These are phyloP conservation scores for Globisporangium takayamanum DNA, from an alignment of 352 stramenopile species.

Conservation along the genomic window DNA sequence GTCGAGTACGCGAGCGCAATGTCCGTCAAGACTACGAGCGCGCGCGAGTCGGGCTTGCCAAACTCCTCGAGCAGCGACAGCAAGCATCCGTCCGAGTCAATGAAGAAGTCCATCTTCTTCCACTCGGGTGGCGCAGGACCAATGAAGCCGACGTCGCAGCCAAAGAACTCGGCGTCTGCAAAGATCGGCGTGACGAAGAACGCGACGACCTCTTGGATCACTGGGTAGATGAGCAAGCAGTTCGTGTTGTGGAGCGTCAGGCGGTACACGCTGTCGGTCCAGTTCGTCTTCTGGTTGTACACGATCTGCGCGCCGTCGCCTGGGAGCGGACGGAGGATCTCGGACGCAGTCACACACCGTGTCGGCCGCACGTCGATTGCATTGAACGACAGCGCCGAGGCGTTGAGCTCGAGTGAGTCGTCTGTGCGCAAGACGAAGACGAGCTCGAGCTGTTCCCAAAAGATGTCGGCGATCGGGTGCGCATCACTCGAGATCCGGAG, in stretches of 20 bases:
- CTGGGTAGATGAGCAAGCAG: slow-evolving; percentile 66
- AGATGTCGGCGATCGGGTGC: slow-evolving; percentile 57
- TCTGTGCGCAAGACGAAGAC: slow-evolving; percentile 74
- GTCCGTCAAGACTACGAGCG: slow-evolving; percentile 70
- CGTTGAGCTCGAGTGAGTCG: slow-evolving; percentile 68
- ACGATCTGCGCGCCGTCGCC: slow-evolving; percentile 71
- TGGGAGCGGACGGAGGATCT: slow-evolving; percentile 64
- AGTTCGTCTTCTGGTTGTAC: slow-evolving; percentile 73
- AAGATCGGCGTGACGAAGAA: slow-evolving; percentile 70
- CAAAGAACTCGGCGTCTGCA: slow-evolving; percentile 29
- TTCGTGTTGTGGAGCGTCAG: slow-evolving; percentile 74
- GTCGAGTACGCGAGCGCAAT: slow-evolving; percentile 55
- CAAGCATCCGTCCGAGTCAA: slow-evolving; percentile 62
- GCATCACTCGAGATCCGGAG: slow-evolving; percentile 60
- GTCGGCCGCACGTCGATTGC: slow-evolving; percentile 54
- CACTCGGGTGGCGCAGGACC: slow-evolving; percentile 50
- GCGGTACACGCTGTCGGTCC: slow-evolving; percentile 66
- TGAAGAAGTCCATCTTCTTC: slow-evolving; percentile 72
- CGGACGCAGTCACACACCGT: slow-evolving; percentile 42
- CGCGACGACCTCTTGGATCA: slow-evolving; percentile 45
- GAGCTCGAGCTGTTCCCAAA: slow-evolving; percentile 79
- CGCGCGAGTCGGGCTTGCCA: slow-evolving; percentile 50
- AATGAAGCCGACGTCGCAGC: slow-evolving; percentile 72
- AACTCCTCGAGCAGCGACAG: slow-evolving; percentile 85
- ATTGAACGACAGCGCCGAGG: slow-evolving; percentile 51